A percentile compares a stretch with the other conserved stretches of the same genome.
Conservation (phyloP, 192 early-diverging fungal species). For the Podila epigama region DNA sequence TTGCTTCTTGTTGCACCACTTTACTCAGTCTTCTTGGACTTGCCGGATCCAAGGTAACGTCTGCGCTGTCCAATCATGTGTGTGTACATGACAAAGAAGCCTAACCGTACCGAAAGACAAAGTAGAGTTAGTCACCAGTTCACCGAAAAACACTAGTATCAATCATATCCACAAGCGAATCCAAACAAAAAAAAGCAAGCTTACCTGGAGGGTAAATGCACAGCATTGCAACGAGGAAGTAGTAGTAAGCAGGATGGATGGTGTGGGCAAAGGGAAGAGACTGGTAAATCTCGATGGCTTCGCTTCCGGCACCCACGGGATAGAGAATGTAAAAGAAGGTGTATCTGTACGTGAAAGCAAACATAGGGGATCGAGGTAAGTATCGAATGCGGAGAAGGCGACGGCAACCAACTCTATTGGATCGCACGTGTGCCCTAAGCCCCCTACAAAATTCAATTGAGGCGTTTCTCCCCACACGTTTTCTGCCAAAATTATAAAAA, state of each 20-base stretch:
- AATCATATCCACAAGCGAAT: not conserved
- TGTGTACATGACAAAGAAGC: conserved; percentile 85
- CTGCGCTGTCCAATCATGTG: conserved; percentile 93
- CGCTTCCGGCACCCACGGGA: conserved; percentile 87
- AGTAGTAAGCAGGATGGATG: conserved; percentile 63
- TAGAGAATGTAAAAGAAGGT: conserved; percentile 95
- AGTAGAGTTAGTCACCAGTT: not conserved
- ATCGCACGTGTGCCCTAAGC: not conserved
- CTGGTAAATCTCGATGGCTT: conserved; percentile 79
- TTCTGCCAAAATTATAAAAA: not conserved
- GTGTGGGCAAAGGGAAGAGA: conserved; percentile 68
- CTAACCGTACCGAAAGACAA: conserved; percentile 33
- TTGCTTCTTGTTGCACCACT: not conserved
- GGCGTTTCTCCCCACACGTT: conserved; percentile 6
- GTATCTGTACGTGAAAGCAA: conserved; percentile 69
- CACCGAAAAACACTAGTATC: conserved; percentile 3
- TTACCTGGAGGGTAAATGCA: conserved; percentile 79
- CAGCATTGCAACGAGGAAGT: conserved; percentile 63
- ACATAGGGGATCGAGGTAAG: conserved; percentile 25
- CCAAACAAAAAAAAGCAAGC: not conserved
- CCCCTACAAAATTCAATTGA: not conserved
- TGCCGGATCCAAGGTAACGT: conserved; percentile 68
- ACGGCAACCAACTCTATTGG: conserved; percentile 34
- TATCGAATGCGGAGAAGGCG: not conserved
- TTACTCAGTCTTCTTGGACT: conserved; percentile 48